Evolutionary conservation across 805 yeast species (phyloP), one percentile per base, ranked within the genome.

Genomic region (Wickerhamomyces subpelliculosus): DNA sequence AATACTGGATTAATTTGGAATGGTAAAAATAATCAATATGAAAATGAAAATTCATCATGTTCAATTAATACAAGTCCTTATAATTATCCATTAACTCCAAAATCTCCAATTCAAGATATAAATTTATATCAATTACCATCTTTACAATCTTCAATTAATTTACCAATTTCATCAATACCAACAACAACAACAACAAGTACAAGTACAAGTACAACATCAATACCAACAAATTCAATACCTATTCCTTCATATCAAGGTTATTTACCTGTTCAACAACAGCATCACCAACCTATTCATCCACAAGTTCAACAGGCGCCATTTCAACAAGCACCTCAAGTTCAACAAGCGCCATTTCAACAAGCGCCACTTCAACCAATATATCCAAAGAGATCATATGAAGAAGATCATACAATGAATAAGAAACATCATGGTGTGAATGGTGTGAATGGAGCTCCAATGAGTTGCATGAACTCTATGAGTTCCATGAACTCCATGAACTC

Each of bases 31-130:
- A 27, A 32, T 35, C 22, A n/a, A n/a, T n/a, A n/a, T n/a, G n/a
- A n/a, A n/a, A n/a, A n/a, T n/a, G n/a, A n/a, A n/a, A n/a, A n/a
- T n/a, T n/a, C 27, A 17, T 12, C 27, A 21, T 27, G 33, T 21
- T 16, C 21, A 28, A 32, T 17, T n/a, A 18, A 6, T 8, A 5
- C 29, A 27, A n/a, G 18, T 8, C 19, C 4, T n/a, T 26, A n/a
- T 10, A 27, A 14, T 27, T 42, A 38, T 27, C 53, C 55, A 21
- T 28, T 49, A 13, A 49, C 55, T 12, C 55, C 55, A 34, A 43
- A 44, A 33, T 49, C 54, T 5, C 54, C 56, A 24, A 11, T 32
- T 4, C 13, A 38, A 26, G 53, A 45, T 25, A 8, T 23, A n/a
- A n/a, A n/a, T 12, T 18, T 27, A 4, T 27, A 27, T 27, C 29